phyloP scores from a whole-genome alignment of 306 rosid genomes.

The Lathyrus oleraceus region DNA sequence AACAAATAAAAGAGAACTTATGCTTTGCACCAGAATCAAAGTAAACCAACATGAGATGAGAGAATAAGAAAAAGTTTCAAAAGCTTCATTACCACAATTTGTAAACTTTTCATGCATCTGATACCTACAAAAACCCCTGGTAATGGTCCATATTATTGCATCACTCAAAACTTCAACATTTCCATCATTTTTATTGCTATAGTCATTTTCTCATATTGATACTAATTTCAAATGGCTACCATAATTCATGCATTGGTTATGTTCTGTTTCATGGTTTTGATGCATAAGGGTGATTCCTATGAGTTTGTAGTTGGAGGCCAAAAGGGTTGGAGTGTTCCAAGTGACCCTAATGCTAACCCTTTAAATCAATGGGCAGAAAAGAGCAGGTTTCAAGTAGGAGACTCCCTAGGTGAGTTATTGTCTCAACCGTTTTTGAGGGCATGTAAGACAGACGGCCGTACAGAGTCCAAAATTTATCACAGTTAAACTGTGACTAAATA shows the following conservation, averaged over 20 bases:
- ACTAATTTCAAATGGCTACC: conserved; percentile 49
- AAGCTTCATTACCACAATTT: conserved; percentile 64
- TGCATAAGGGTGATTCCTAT: conserved; percentile 55
- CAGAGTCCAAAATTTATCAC: no score
- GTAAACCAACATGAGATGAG: conserved; percentile 49
- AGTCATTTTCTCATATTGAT: conserved; percentile 7
- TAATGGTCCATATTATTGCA: conserved; percentile 40
- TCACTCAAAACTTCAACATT: conserved; percentile 30
- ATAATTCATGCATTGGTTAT: conserved; percentile 41
- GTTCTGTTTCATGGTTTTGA: conserved; percentile 47
- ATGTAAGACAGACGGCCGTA: no score
- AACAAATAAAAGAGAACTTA: conserved; percentile 43
- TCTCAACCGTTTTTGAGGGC: no score
- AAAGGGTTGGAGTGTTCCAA: conserved; percentile 73
- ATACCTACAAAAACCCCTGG: conserved; percentile 68
- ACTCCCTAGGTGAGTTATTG: conserved; percentile 60
- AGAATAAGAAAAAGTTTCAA: conserved; percentile 59
- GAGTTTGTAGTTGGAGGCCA: conserved; percentile 65
- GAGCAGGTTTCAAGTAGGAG: conserved; percentile 75
- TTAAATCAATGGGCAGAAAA: conserved; percentile 81
- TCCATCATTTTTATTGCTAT: conserved; percentile 29
- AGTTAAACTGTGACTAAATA: no score
- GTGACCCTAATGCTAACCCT: conserved; percentile 45
- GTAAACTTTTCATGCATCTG: conserved; percentile 45
- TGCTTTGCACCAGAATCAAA: conserved; percentile 77